Conservation (phyloP, 2,329 filamentous ascomycete genomes). For the Phyllosticta citriasiana region DNA sequence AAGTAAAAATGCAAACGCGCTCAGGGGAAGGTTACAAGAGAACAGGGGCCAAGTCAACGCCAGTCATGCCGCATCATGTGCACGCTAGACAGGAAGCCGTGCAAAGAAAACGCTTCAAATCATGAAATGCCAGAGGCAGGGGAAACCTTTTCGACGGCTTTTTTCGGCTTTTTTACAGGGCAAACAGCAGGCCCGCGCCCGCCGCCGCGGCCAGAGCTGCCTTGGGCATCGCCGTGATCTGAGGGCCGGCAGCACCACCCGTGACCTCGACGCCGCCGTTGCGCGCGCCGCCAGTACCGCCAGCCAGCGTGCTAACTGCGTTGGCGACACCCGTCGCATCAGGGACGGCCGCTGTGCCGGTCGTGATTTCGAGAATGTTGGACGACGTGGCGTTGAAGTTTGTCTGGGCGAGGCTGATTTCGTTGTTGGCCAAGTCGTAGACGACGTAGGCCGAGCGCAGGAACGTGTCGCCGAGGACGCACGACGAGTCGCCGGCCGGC, state of each 20-base stretch:
- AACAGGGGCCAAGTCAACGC: neutral
- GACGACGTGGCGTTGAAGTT: constrained; percentile 45
- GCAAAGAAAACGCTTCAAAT: neutral
- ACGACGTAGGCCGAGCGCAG: constrained; percentile 54
- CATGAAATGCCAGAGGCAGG: neutral
- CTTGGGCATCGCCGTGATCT: constrained; percentile 12
- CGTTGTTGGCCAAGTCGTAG: constrained; percentile 50
- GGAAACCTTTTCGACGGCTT: neutral
- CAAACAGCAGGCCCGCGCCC: constrained; percentile 9
- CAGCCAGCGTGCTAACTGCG: constrained; percentile 39
- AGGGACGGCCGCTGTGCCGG: constrained; percentile 40
- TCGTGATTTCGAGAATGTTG: constrained; percentile 45
- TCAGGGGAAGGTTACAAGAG: neutral
- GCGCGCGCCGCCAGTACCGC: constrained; percentile 35
- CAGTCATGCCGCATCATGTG: neutral
- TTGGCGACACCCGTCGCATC: constrained; percentile 42
- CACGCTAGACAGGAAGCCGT: neutral
- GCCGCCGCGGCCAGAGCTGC: neutral
- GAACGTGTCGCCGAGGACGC: constrained; percentile 53
- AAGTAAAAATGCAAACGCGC: neutral
- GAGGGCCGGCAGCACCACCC: constrained; percentile 9
- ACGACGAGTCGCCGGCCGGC: constrained; percentile 36
- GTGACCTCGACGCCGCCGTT: constrained; percentile 22
- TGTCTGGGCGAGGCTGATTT: constrained; percentile 52
- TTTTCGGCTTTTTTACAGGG: neutral